Conservation (phyloP, 108 stramenopile species). For the Cylindrotheca fusiformis region DNA sequence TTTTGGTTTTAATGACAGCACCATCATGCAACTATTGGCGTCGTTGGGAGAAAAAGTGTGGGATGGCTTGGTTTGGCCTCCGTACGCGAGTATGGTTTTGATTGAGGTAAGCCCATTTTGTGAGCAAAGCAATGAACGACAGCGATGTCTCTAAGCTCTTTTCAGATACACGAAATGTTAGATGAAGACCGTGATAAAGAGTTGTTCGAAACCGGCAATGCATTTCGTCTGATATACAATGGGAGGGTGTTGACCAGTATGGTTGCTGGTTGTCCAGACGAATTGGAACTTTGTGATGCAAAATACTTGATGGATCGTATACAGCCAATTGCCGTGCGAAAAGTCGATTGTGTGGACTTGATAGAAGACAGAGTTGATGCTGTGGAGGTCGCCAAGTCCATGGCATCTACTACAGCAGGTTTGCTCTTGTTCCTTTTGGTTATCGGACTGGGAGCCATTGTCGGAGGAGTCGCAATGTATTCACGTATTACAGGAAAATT, state of each 20-base stretch:
- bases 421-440: not conserved
- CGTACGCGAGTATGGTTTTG: slow-evolving; percentile 75
- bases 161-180: slow-evolving; percentile 5
- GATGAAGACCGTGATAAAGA: not conserved
- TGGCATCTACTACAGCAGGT: slow-evolving; percentile 5
- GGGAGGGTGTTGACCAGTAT: slow-evolving; percentile 53
- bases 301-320: slow-evolving; percentile 36
- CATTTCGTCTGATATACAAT: slow-evolving; percentile 71
- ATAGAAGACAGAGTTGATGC: not conserved
- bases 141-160: not conserved
- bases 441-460: not conserved
- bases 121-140: too few species aligned
- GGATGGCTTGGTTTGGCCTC: slow-evolving; percentile 56
- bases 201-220: slow-evolving; percentile 24
- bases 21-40: slow-evolving; percentile 72
- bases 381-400: not conserved
- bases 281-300: slow-evolving; percentile 54
- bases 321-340: slow-evolving; percentile 32
- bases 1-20: slow-evolving; percentile 29
- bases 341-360: not conserved
- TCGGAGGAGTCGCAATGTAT: not conserved
- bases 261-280: slow-evolving; percentile 45
- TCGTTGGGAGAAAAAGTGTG: slow-evolving; percentile 56
- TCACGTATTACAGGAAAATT: not conserved
- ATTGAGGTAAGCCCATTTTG: slow-evolving; percentile 45